Evolutionary conservation across 2,329 filamentous ascomycete genomes (phyloP), one percentile per base, ranked within the genome.

Genomic region (Alternaria ethzedia): DNA sequence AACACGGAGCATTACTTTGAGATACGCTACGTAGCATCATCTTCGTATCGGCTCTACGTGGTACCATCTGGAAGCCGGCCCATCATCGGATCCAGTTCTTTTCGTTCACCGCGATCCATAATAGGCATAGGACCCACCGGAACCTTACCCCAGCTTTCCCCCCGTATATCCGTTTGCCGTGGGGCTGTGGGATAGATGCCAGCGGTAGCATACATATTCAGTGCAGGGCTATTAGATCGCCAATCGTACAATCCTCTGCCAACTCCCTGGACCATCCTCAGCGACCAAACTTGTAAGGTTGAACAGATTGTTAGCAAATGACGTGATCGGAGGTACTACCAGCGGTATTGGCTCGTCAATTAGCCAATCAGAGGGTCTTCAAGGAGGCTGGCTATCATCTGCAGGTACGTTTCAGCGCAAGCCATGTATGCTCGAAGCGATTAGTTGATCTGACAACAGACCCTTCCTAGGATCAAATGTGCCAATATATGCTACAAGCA

Each of bases 111-210:
- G 30, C 20, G 13, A 54, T 57, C 63, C 49, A 44, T 12, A 59
- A 52, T 28, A 45, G 56, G 65, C 45, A 54, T 56, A 45, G 54
- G 41, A 23, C 46, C 58, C 57, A 36, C 26, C 61, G 64, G 66
- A 61, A 60, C 2, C 21, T 30, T 54, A 46, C 41, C 59, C 55
- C 44, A 52, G 57, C 54, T 23, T 54, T 45, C 46, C 45, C 46
- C 45, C 45, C 56, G 21, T 57, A 41, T 47, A 21, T 25, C 23
- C 41, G 20, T 13, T 45, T 30, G 36, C 26, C 20, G 17, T 61
- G 43, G 52, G 62, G 43, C 43, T 54, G 20, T 46, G 47, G 51
- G 45, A 30, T 44, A 41, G n/a, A 46, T 49, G 51, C 30, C 36
- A 47, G 32, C 45, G 55, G 64, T 36, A 61, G 36, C 26, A 23